Percentiles rank a stretch among this genome's conserved stretches.
Evolutionary conservation across 1,284 basidiomycete species (phyloP).

Genomic region (Papiliotrema fonsecae): DNA sequence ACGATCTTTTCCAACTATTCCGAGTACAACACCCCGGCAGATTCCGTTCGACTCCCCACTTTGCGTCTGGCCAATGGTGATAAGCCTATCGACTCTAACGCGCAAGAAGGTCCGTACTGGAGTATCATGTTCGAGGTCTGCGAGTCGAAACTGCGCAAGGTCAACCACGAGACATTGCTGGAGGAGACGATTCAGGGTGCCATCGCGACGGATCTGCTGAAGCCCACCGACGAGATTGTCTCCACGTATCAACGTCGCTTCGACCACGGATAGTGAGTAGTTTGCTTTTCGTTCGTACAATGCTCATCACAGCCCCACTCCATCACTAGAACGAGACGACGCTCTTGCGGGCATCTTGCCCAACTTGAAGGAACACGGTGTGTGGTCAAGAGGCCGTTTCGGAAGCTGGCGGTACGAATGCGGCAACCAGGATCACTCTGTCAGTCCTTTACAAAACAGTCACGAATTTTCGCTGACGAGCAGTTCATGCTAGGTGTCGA

Average conservation of each 20-base stretch:
- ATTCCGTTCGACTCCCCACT: constrained; percentile 48
- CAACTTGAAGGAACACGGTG: constrained; percentile 46
- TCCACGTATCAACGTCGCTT: constrained; percentile 53
- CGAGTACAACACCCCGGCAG: constrained; percentile 51
- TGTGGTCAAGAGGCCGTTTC: constrained; percentile 53
- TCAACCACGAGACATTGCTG: constrained; percentile 50
- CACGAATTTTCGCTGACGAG: neutral
- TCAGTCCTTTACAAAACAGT: constrained; percentile 10
- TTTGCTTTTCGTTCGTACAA: neutral
- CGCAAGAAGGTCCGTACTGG: constrained; percentile 51
- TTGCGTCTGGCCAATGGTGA: constrained; percentile 52
- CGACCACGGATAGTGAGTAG: constrained; percentile 42
- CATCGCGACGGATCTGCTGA: constrained; percentile 50
- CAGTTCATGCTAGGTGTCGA: constrained; percentile 54
- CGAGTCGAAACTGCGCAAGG: constrained; percentile 52
- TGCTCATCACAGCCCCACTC: constrained; percentile 47
- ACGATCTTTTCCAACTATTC: constrained; percentile 57
- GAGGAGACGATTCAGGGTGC: constrained; percentile 53
- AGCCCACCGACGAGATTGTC: constrained; percentile 53
- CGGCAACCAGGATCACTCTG: constrained; percentile 54
- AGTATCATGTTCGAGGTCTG: constrained; percentile 54
- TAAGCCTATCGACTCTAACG: constrained; percentile 39
- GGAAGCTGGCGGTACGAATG: constrained; percentile 55
- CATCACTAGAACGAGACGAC: constrained; percentile 50
- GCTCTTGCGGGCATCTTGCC: constrained; percentile 51